Conservation (phyloP, 2,329 filamentous ascomycete genomes). For the Pyrenophora graminea region DNA sequence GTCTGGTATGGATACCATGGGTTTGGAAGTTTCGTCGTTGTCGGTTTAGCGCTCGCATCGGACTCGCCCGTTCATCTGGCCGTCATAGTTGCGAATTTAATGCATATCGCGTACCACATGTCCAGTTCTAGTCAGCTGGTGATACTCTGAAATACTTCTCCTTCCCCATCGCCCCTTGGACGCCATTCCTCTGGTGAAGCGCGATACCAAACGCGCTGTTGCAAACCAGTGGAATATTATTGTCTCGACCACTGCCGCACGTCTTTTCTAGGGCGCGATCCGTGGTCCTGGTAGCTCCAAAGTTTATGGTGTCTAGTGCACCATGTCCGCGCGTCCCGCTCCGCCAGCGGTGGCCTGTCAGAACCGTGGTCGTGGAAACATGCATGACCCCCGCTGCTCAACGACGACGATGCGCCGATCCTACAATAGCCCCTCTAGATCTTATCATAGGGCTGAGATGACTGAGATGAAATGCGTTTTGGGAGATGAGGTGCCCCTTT, state of each 20-base stretch:
- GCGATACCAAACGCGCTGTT: neutral
- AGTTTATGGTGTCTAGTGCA: neutral
- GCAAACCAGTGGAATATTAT: neutral
- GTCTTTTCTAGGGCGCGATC: neutral
- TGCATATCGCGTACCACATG: no score
- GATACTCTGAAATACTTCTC: no score
- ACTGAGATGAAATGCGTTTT: neutral
- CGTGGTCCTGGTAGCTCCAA: neutral
- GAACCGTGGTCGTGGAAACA: slow-evolving; percentile 15
- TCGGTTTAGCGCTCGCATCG: no score
- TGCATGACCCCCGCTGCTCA: slow-evolving; percentile 11
- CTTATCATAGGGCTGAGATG: neutral
- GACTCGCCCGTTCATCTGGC: no score
- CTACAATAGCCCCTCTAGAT: neutral
- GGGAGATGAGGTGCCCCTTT: neutral
- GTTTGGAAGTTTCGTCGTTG: no score
- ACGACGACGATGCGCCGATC: slow-evolving; percentile 10
- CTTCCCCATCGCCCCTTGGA: no score
- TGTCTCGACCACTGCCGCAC: slow-evolving; percentile 14
- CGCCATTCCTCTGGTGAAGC: no score
- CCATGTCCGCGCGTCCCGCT: slow-evolving; percentile 16
- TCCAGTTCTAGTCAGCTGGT: no score
- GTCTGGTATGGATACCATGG: no score
- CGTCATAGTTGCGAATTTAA: no score
- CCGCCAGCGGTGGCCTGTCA: slow-evolving; percentile 21